Percentiles rank a stretch among this genome's conserved stretches.
Conservation (phyloP, 2,329 filamentous ascomycete genomes). For the Neopestalotiopsis sp. region DNA sequence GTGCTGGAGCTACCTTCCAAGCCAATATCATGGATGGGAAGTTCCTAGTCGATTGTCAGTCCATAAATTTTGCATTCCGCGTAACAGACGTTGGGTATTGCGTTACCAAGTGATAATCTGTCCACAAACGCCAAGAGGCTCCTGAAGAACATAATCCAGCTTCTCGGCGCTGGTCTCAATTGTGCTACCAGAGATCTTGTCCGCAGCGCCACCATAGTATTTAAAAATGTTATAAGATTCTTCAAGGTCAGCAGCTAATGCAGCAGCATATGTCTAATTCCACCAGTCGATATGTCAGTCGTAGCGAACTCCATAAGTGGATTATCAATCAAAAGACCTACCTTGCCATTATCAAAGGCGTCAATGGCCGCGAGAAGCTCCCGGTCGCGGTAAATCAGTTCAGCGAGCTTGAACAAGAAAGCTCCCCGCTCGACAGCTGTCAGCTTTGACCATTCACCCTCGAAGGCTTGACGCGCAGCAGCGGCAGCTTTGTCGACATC, state of each 20-base stretch:
- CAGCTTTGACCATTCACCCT: too few relatives aligned
- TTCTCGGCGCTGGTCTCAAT: slow-evolving; percentile 73
- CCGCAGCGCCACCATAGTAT: slow-evolving; percentile 80
- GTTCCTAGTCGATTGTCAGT: slow-evolving; percentile 28
- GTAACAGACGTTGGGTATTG: too few relatives aligned
- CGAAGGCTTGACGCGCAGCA: too few relatives aligned
- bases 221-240: slow-evolving; percentile 54
- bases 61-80: slow-evolving; percentile 42
- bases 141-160: slow-evolving; percentile 75
- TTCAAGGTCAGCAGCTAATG: slow-evolving; percentile 56
- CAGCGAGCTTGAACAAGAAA: too few relatives aligned
- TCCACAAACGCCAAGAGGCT: slow-evolving; percentile 77
- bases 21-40: slow-evolving; percentile 66
- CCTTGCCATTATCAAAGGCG: slow-evolving; percentile 85
- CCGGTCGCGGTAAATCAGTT: too few relatives aligned
- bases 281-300: too few relatives aligned
- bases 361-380: too few relatives aligned
- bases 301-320: too few relatives aligned
- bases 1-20: slow-evolving; percentile 78
- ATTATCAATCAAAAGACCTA: slow-evolving; percentile 30
- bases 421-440: too few relatives aligned
- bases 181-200: slow-evolving; percentile 79
- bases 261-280: slow-evolving; percentile 60
- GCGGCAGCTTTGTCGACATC: too few relatives aligned
- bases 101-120: slow-evolving; percentile 65